phyloP scores from a whole-genome alignment of 116 monocot genomes.

The Trichopus zeylanicus region DNA sequence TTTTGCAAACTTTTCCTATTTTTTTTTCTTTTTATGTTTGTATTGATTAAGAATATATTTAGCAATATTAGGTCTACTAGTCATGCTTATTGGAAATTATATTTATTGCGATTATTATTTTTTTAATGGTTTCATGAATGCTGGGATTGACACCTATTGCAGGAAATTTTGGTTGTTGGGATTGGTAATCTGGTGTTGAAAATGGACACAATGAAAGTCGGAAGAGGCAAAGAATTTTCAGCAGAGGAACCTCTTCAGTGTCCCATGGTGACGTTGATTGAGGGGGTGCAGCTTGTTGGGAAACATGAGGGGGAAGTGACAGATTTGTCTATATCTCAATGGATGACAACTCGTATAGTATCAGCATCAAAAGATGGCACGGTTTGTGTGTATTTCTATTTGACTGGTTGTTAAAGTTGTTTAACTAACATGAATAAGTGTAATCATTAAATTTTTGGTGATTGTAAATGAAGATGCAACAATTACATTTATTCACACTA shows the following conservation, averaged over 20 bases:
- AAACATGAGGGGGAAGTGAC: constrained; percentile 92
- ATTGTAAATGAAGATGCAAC: too few relatives aligned
- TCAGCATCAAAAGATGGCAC: constrained; percentile 95
- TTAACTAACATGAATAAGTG: too few relatives aligned
- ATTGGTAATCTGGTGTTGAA: constrained; percentile 72
- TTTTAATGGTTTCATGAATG: too few relatives aligned
- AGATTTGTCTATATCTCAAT: constrained; percentile 95
- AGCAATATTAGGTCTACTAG: too few relatives aligned
- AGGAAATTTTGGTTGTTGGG: constrained; percentile 85
- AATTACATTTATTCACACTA: too few relatives aligned
- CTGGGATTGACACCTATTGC: constrained; percentile 8
- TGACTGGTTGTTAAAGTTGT: background rate
- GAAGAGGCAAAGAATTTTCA: constrained; percentile 59
- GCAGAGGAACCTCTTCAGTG: constrained; percentile 74
- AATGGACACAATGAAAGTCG: constrained; percentile 85
- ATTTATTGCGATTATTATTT: too few relatives aligned
- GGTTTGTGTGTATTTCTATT: constrained; percentile 44
- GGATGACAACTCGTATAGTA: constrained; percentile 95
- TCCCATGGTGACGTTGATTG: constrained; percentile 58
- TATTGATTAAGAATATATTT: too few relatives aligned
- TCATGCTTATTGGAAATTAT: too few relatives aligned
- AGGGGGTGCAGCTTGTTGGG: constrained; percentile 81
- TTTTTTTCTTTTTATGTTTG: too few relatives aligned
- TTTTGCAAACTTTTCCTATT: too few relatives aligned
- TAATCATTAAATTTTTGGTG: too few relatives aligned